Base-by-base conservation (phyloP, 805 yeast genomes). In the Candida sithepensis region DNA sequence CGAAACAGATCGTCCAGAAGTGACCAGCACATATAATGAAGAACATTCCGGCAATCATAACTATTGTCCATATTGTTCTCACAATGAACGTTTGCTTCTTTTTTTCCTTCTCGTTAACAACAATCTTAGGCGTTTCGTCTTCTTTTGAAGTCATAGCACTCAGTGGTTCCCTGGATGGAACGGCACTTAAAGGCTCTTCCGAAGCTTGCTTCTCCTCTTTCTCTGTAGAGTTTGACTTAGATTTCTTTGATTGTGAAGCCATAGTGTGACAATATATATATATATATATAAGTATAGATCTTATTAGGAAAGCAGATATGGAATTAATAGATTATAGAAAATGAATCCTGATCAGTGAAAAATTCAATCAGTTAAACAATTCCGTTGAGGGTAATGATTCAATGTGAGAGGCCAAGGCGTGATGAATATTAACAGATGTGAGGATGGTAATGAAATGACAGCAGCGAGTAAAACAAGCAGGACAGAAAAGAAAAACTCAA, bases 31-130 rank as follows among this genome's bases (percentile, higher is more conserved):
- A 82, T 42, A 91, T 70, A 22, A 86, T 74, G 34, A 77, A 68
- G 51, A 88, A 80, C 66, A 90, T 85, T 5, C 81, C 81, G 16
- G 73, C 67, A 50, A 94, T 84, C 97, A 94, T 91, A 16, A 94
- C 89, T 58, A 94, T 67, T 0, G 97, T 87, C 98, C 98, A 94
- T 42, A 87, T 73, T 3, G 98, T 84, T 56, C 99, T 81, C 22
- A 90, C 88, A 41, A 90, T 64, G 60, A 94, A 90, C 39, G 91
- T 85, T 68, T 84, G 91, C 56, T 83, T 84, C 70, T 88, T 88
- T 69, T 78, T 79, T 54, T 81, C 86, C 37, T 60, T 64, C 52
- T 79, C 84, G 52, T 69, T 70, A 28, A 61, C 57, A 7, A 56
- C 62, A 2, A 55, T 45, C 39, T 24, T 24, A 7, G 48, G 45